phyloP scores from a whole-genome alignment of 371 early-diverging fungal species.

The Umbelopsis sp. region DNA sequence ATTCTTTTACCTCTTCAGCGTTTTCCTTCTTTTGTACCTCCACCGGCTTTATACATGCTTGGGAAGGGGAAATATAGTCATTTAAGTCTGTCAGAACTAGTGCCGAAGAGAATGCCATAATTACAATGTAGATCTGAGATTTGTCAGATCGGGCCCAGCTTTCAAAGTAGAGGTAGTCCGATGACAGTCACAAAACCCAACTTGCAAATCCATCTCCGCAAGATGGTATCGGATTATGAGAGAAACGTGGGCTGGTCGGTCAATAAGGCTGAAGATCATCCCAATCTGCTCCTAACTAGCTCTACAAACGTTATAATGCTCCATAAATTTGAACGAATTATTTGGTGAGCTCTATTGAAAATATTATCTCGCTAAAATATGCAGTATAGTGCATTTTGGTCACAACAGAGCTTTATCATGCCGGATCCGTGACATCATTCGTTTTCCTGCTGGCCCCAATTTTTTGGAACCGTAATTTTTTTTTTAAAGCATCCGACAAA shows the following conservation, averaged over 20 bases:
- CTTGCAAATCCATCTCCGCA: not conserved
- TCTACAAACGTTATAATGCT: too few relatives aligned
- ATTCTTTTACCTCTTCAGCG: slow-evolving; percentile 43
- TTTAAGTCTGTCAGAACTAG: slow-evolving; percentile 89
- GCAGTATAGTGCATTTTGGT: not conserved
- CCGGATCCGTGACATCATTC: slow-evolving; percentile 14
- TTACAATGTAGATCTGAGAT: slow-evolving; percentile 2
- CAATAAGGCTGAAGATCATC: too few relatives aligned
- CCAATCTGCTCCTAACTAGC: too few relatives aligned
- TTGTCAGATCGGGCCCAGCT: not conserved
- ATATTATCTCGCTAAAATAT: too few relatives aligned
- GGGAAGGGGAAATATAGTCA: slow-evolving; percentile 94
- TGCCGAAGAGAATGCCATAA: slow-evolving; percentile 80
- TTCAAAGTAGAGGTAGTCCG: not conserved
- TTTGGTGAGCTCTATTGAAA: too few relatives aligned
- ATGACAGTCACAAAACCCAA: not conserved
- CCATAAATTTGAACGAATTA: too few relatives aligned
- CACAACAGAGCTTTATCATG: not conserved
- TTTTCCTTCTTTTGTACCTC: slow-evolving; percentile 69
- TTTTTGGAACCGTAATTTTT: not conserved
- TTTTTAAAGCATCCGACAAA: not conserved
- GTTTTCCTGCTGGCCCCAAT: slow-evolving; percentile 8
- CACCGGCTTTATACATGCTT: slow-evolving; percentile 95
- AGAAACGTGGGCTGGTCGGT: not conserved
- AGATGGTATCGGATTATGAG: not conserved